phyloP scores from a whole-genome alignment of 345 rosid species.

The Salix caprea region DNA sequence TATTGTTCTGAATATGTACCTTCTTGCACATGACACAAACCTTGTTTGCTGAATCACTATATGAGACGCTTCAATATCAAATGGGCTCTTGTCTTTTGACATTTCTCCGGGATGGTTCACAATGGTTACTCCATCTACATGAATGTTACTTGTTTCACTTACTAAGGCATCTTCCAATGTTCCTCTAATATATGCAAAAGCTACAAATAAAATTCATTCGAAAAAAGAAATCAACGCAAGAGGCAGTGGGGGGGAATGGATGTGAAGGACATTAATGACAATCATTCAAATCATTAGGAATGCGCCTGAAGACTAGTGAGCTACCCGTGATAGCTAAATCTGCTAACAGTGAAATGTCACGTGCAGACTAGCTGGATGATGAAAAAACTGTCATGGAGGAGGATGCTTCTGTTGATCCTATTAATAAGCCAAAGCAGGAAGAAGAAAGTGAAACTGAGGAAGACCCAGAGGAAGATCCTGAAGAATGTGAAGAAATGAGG shows the following conservation, averaged over 20 bases:
- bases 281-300: conserved; percentile 28
- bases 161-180: neutral
- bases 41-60: conserved; percentile 77
- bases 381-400: conserved; percentile 18
- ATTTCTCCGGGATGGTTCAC: conserved; percentile 72
- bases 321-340: conserved; percentile 34
- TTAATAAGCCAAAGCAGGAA: conserved; percentile 35
- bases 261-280: conserved; percentile 38
- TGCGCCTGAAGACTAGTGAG: conserved; percentile 55
- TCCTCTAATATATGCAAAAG: conserved; percentile 40
- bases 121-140: neutral
- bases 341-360: conserved; percentile 24
- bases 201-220: conserved; percentile 54
- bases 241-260: conserved; percentile 58
- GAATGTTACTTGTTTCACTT: conserved; percentile 7
- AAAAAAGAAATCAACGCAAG: conserved; percentile 69
- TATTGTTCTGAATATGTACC: conserved; percentile 65
- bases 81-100: conserved; percentile 76
- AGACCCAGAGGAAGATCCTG: conserved; percentile 59
- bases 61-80: conserved; percentile 94
- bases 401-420: conserved; percentile 27
- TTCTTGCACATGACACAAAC: conserved; percentile 47
- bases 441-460: conserved; percentile 43
- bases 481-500: conserved; percentile 36
- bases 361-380: conserved; percentile 22